These are phyloP conservation scores for Chondrostereum purpureum DNA, from an alignment of 1,284 basidiomycete genomes.

Conservation along the genomic window DNA sequence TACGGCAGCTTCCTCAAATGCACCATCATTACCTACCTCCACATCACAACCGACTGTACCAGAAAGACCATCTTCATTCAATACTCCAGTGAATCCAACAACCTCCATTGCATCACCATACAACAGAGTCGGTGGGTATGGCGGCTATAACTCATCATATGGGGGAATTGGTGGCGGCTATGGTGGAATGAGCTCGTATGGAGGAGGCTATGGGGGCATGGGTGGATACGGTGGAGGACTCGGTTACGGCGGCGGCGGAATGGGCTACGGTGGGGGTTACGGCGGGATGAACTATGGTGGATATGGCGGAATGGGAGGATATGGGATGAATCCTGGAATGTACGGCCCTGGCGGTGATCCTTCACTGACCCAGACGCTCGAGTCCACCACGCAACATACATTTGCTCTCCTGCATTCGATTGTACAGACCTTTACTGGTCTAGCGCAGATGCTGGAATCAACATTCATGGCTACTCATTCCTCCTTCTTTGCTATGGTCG, in stretches of 20 bases:
- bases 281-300: slow-evolving; percentile 28
- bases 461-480: slow-evolving; percentile 99
- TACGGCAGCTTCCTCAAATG: slow-evolving; percentile 16
- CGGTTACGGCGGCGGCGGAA: slow-evolving; percentile 29
- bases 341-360: slow-evolving; percentile 44
- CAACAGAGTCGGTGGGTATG: slow-evolving; percentile 25
- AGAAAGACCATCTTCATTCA: slow-evolving; percentile 38
- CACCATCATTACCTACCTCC: slow-evolving; percentile 19
- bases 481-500: slow-evolving; percentile 98
- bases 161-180: slow-evolving; percentile 16
- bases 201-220: slow-evolving; percentile 31
- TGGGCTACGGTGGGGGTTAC: slow-evolving; percentile 34
- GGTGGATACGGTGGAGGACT: slow-evolving; percentile 43
- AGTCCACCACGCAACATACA: slow-evolving; percentile 85
- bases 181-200: slow-evolving; percentile 29
- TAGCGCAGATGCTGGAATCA: slow-evolving; percentile 96
- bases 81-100: slow-evolving; percentile 23
- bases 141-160: slow-evolving; percentile 5
- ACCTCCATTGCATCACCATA: slow-evolving; percentile 32
- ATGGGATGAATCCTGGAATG: slow-evolving; percentile 29
- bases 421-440: slow-evolving; percentile 92
- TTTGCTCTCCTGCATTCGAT: slow-evolving; percentile 92
- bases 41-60: slow-evolving; percentile 31
- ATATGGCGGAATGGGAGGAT: slow-evolving; percentile 25
- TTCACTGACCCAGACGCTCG: slow-evolving; percentile 82